These are phyloP conservation scores for Wallacemonas collosoma DNA, from an alignment of 208 protist species.

Conservation along the genomic window DNA sequence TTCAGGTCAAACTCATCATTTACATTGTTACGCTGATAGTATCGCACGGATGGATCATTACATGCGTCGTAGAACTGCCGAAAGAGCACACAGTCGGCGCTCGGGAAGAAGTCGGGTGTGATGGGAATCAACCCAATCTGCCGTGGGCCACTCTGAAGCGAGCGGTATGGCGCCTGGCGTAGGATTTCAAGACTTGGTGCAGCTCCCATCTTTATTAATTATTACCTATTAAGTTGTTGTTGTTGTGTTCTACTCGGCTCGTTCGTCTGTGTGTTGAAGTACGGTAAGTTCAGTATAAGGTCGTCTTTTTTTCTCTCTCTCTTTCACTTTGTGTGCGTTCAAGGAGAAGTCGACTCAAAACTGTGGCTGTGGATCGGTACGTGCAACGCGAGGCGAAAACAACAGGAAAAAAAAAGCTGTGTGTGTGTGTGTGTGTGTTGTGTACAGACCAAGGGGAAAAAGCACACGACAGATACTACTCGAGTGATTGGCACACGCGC, in stretches of 20 bases:
- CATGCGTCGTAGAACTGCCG: conserved; percentile 59
- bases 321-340: no score
- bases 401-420: conserved; percentile 6
- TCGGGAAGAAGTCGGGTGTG: conserved; percentile 56
- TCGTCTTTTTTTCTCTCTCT: no score
- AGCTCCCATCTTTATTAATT: conserved; percentile 50
- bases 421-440: no score
- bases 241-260: no score
- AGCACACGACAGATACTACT: no score
- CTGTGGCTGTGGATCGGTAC: background rate
- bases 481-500: no score
- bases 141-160: conserved; percentile 24
- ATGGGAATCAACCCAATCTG: conserved; percentile 62
- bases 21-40: conserved; percentile 54
- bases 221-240: background rate
- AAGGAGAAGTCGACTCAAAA: no score
- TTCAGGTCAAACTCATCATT: conserved; percentile 32
- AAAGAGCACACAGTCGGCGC: conserved; percentile 50
- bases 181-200: conserved; percentile 62
- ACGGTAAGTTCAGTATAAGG: no score
- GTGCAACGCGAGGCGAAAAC: conserved; percentile 8
- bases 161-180: conserved; percentile 41
- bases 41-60: conserved; percentile 64
- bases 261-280: no score
- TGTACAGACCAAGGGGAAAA: no score